A percentile compares a stretch with the other conserved stretches of the same genome.
These are phyloP conservation scores for Pythium brachiatum DNA, from an alignment of 352 stramenopile genomes.

Conservation along the genomic window DNA sequence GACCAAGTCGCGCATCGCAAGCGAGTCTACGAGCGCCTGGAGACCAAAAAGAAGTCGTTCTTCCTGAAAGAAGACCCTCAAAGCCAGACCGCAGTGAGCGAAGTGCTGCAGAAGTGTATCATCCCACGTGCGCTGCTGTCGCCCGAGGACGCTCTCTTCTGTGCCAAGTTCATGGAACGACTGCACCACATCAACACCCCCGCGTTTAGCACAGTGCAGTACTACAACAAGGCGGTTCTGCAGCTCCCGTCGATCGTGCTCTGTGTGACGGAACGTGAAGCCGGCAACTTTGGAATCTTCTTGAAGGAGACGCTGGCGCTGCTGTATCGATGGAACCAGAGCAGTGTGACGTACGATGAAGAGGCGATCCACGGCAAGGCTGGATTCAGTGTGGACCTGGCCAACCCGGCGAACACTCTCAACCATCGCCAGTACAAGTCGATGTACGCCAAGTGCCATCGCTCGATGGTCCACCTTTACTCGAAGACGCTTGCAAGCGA, in stretches of 20 bases:
- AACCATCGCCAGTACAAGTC: slow-evolving; percentile 73
- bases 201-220: slow-evolving; percentile 74
- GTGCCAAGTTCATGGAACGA: slow-evolving; percentile 83
- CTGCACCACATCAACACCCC: slow-evolving; percentile 74
- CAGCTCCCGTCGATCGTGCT: slow-evolving; percentile 78
- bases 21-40: slow-evolving; percentile 74
- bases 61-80: slow-evolving; percentile 44
- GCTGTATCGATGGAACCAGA: slow-evolving; percentile 78
- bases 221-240: slow-evolving; percentile 76
- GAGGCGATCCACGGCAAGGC: slow-evolving; percentile 68
- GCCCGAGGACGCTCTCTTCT: slow-evolving; percentile 81
- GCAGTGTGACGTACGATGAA: slow-evolving; percentile 71
- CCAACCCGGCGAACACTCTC: slow-evolving; percentile 55
- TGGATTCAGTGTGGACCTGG: slow-evolving; percentile 73
- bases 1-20: slow-evolving; percentile 84
- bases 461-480: slow-evolving; percentile 65
- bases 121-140: slow-evolving; percentile 75
- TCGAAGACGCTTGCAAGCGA: slow-evolving; percentile 51
- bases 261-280: slow-evolving; percentile 82
- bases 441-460: slow-evolving; percentile 75
- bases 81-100: slow-evolving; percentile 48
- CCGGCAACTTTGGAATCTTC: slow-evolving; percentile 85
- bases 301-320: slow-evolving; percentile 75
- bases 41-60: slow-evolving; percentile 67
- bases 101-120: slow-evolving; percentile 81